These are phyloP conservation scores for Elaeis guineensis DNA, from an alignment of 176 grass and related monocot species.

Conservation along the genomic window DNA sequence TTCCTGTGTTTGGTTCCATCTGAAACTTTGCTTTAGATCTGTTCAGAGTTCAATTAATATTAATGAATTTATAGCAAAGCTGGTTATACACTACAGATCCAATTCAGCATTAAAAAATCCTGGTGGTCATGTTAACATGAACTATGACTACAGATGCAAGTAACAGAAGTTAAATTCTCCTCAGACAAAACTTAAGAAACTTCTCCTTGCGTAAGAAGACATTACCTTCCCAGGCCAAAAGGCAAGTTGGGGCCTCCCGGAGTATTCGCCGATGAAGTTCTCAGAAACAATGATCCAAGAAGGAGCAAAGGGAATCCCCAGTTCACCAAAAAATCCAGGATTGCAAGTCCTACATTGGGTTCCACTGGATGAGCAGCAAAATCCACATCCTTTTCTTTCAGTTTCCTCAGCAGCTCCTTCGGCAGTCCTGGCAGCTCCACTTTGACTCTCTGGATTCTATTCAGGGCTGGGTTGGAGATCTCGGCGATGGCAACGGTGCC, in stretches of 20 bases:
- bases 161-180: too few relatives aligned
- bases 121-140: too few relatives aligned
- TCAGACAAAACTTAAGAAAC: too few relatives aligned
- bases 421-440: conserved; percentile 60
- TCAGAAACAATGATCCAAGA: conserved; percentile 39
- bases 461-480: conserved; percentile 43
- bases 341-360: conserved; percentile 27
- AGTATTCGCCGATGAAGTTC: conserved; percentile 23
- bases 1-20: conserved; percentile 83
- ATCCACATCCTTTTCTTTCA: conserved; percentile 58
- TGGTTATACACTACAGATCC: too few relatives aligned
- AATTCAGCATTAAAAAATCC: too few relatives aligned
- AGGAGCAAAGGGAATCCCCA: conserved; percentile 57
- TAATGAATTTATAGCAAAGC: too few relatives aligned
- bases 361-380: conserved; percentile 48
- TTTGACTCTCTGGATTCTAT: conserved; percentile 42
- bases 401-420: conserved; percentile 45
- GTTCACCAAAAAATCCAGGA: conserved; percentile 51
- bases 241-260: conserved; percentile 35
- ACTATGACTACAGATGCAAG: too few relatives aligned
- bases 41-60: background rate
- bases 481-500: conserved; percentile 55
- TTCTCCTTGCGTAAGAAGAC: too few relatives aligned
- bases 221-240: conserved; percentile 51
- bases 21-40: conserved; percentile 74